Percentiles rank a stretch among this genome's conserved stretches.
Evolutionary conservation across 768 basidiomycete species (phyloP).

Genomic region (Naganishia friedmannii): DNA sequence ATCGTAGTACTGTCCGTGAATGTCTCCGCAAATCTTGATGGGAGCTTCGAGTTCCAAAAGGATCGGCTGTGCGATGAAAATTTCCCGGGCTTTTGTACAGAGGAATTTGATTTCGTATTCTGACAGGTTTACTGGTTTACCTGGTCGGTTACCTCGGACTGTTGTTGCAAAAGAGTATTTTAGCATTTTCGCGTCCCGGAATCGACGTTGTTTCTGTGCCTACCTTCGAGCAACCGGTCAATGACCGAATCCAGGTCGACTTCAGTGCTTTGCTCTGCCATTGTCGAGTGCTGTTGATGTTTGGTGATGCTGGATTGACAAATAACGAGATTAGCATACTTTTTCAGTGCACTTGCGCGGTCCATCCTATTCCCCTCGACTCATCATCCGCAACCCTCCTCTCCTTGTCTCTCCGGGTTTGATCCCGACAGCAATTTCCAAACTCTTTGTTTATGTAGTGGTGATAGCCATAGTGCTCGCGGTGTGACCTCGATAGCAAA

Average conservation of each 20-base stretch:
- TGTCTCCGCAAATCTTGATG: conserved; percentile 99
- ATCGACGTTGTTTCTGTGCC: conserved; percentile 45
- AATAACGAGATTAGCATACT: not conserved
- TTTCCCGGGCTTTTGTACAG: conserved; percentile 97
- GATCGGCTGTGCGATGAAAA: conserved; percentile 99
- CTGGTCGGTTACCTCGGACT: conserved; percentile 98
- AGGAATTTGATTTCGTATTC: conserved; percentile 99
- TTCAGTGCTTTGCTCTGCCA: conserved; percentile 59
- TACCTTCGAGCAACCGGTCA: conserved; percentile 95
- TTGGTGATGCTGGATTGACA: not conserved
- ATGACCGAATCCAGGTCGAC: conserved; percentile 99
- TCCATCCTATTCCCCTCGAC: not conserved
- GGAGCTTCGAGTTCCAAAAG: conserved; percentile 96
- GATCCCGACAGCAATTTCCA: not conserved
- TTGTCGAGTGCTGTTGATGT: conserved; percentile 18
- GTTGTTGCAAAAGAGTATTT: not conserved
- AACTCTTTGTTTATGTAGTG: not conserved
- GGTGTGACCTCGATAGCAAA: no score
- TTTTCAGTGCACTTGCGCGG: not conserved
- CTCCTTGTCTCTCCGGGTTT: not conserved
- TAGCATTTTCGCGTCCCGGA: not conserved
- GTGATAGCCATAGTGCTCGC: not conserved
- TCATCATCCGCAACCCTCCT: not conserved
- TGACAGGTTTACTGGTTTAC: conserved; percentile 94
- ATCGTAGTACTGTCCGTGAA: conserved; percentile 99